Conservation (phyloP, 805 yeast species). For the Sugiyamaella marilandica region DNA sequence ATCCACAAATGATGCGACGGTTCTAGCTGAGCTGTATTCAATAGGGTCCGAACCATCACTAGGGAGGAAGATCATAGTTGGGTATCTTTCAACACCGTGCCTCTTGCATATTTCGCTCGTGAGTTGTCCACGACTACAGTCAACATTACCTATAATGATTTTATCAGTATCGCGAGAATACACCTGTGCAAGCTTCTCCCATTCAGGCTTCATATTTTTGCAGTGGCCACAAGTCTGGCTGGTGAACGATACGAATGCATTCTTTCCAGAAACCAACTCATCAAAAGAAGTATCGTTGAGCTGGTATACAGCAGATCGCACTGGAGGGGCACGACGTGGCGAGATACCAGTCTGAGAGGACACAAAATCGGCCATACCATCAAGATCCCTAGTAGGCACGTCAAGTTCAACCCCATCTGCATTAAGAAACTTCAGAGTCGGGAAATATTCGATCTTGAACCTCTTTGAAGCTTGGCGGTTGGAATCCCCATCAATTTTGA, state of each 20-base stretch:
- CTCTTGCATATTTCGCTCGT: conserved; percentile 38
- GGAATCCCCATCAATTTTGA: conserved; percentile 57
- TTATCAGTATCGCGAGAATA: conserved; percentile 37
- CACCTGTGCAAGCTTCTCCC: conserved; percentile 46
- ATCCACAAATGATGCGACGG: conserved; percentile 44
- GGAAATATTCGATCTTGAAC: conserved; percentile 58
- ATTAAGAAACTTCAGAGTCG: conserved; percentile 55
- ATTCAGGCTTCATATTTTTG: conserved; percentile 46
- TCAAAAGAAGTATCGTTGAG: conserved; percentile 43
- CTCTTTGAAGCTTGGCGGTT: conserved; percentile 47
- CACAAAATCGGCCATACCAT: conserved; percentile 47
- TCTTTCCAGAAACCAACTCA: conserved; percentile 35
- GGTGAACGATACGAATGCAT: conserved; percentile 50
- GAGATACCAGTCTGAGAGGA: conserved; percentile 34
- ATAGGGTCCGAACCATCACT: conserved; percentile 47
- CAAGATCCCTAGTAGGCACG: conserved; percentile 50
- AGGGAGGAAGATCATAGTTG: conserved; percentile 51
- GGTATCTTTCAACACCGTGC: conserved; percentile 45
- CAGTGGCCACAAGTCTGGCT: conserved; percentile 60
- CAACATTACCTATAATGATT: conserved; percentile 44
- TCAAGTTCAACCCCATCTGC: conserved; percentile 48
- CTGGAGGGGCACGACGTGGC: conserved; percentile 17
- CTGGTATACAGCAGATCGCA: conserved; percentile 10
- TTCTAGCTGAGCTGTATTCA: conserved; percentile 49
- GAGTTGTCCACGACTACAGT: conserved; percentile 43